These are phyloP conservation scores for Candida sp. DNA, from an alignment of 1,139 yeast species.

Conservation along the genomic window DNA sequence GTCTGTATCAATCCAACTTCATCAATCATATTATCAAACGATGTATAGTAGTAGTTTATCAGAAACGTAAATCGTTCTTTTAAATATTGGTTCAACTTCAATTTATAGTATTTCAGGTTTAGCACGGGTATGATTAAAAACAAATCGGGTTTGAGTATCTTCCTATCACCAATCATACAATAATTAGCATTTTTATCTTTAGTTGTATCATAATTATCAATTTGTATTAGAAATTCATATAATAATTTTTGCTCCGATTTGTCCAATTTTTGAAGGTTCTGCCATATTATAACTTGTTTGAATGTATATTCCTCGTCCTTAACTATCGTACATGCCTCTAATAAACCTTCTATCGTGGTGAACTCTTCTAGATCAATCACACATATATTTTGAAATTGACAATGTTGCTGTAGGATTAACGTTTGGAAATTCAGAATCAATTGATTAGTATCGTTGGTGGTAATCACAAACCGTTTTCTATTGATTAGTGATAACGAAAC, in stretches of 20 bases:
- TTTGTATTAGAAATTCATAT: constrained; percentile 23
- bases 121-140: constrained; percentile 25
- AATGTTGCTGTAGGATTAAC: constrained; percentile 4
- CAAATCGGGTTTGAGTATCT: constrained; percentile 16
- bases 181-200: constrained; percentile 10
- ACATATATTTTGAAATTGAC: constrained; percentile 10
- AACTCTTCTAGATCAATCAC: constrained; percentile 15
- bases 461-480: constrained; percentile 19
- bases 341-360: constrained; percentile 2
- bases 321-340: constrained; percentile 4
- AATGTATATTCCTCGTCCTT: constrained; percentile 8
- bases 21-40: background rate
- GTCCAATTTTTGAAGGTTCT: constrained; percentile 18
- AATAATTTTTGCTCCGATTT: constrained; percentile 19
- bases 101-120: constrained; percentile 11
- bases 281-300: constrained; percentile 20
- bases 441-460: constrained; percentile 11
- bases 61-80: constrained; percentile 42
- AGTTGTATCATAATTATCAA: constrained; percentile 30
- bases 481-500: constrained; percentile 20
- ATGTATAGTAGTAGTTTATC: constrained; percentile 7
- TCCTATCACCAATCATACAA: constrained; percentile 10
- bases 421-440: constrained; percentile 3
- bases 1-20: background rate
- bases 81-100: constrained; percentile 23